Conservation (phyloP, 2,329 filamentous ascomycete species). For the Diaporthe australafricana region DNA sequence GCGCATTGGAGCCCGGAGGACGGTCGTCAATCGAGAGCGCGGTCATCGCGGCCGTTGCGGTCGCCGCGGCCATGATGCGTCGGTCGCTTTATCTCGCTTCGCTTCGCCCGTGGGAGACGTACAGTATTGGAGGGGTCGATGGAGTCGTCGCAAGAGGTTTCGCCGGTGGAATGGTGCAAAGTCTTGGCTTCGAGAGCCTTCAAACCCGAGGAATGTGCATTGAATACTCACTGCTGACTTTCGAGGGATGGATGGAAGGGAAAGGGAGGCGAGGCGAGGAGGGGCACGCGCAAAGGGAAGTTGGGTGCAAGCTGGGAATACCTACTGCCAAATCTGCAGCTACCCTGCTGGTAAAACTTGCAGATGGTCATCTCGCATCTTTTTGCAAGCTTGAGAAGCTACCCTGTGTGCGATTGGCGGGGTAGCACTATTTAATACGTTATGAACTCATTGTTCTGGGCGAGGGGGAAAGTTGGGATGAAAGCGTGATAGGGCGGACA, state of each 20-base stretch:
- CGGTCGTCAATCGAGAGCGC: neutral
- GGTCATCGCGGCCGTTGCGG: neutral
- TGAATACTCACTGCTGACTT: neutral
- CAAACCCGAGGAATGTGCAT: slow-evolving; percentile 1
- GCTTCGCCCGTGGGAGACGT: neutral
- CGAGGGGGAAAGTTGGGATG: neutral
- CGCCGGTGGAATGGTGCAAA: neutral
- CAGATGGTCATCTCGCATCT: slow-evolving; percentile 49
- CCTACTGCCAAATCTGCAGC: slow-evolving; percentile 65
- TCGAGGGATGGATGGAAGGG: neutral
- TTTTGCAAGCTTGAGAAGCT: slow-evolving; percentile 18
- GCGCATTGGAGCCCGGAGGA: neutral
- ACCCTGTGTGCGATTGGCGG: slow-evolving; percentile 10
- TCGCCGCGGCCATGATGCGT: neutral
- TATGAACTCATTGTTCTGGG: slow-evolving; percentile 10
- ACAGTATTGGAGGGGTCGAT: neutral
- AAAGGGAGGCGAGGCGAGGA: neutral
- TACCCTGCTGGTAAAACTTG: slow-evolving; percentile 62
- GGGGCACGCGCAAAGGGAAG: neutral
- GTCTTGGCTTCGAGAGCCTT: neutral
- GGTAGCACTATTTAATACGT: slow-evolving; percentile 9
- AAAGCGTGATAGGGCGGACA: neutral
- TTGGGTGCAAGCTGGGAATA: slow-evolving; percentile 32
- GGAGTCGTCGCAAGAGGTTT: neutral
- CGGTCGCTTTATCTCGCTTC: neutral